Evolutionary conservation across 768 basidiomycete species (phyloP).

Genomic region (Aureoboletus auriporus): DNA sequence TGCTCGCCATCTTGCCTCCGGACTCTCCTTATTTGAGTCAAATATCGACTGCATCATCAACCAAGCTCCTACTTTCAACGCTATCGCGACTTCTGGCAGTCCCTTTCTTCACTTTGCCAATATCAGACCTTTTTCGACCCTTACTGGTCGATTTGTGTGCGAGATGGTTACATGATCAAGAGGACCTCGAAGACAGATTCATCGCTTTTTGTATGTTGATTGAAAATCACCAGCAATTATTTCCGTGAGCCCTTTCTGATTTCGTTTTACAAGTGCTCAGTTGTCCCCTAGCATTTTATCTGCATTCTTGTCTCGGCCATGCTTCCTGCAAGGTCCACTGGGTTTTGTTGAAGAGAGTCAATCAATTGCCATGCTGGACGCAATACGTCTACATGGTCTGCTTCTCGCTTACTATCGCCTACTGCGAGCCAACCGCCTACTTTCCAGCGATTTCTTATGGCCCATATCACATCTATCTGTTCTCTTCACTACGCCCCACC

Average conservation of each 20-base stretch:
- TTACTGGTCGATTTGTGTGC: constrained; percentile 77
- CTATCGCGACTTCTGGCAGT: constrained; percentile 59
- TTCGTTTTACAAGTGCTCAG: constrained; percentile 3
- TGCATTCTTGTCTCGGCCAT: constrained; percentile 41
- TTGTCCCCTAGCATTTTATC: constrained; percentile 48
- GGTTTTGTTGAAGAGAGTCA: constrained; percentile 35
- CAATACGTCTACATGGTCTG: constrained; percentile 55
- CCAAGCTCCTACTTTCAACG: constrained; percentile 41
- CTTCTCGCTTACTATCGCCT: constrained; percentile 83
- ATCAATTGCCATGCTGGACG: constrained; percentile 33
- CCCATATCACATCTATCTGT: constrained; percentile 38
- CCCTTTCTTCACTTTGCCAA: constrained; percentile 57
- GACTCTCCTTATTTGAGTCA: constrained; percentile 36
- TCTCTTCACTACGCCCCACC: constrained; percentile 47
- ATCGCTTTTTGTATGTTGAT: constrained; percentile 60
- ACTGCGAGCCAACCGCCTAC: constrained; percentile 64
- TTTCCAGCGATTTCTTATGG: constrained; percentile 66
- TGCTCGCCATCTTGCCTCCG: constrained; percentile 43
- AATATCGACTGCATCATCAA: constrained; percentile 39
- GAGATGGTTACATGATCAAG: constrained; percentile 65
- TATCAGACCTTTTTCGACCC: constrained; percentile 71
- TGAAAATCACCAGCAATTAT: constrained; percentile 69
- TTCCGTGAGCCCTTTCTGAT: constrained; percentile 47
- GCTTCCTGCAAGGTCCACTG: constrained; percentile 52
- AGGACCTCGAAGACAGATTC: constrained; percentile 47